A percentile compares a stretch with the other conserved stretches of the same genome.
phyloP scores from a whole-genome alignment of 2,329 filamentous ascomycete genomes.

The Emmonsiellopsis sp. region DNA sequence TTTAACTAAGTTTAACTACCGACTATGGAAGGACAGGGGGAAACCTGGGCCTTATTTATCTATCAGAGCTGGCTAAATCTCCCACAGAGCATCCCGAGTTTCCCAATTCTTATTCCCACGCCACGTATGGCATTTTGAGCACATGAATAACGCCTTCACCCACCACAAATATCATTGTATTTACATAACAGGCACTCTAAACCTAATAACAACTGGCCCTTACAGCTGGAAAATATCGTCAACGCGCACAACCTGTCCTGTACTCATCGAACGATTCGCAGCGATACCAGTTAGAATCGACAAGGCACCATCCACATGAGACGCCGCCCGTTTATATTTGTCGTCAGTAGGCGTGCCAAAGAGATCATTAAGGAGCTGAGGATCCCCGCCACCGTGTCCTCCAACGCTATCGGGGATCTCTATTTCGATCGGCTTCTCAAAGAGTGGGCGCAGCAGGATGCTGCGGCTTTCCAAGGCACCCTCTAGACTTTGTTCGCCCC shows the following conservation, averaged over 20 bases:
- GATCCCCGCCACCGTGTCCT: slow-evolving; percentile 53
- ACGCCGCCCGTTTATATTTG: slow-evolving; percentile 46
- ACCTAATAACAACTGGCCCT: too few species aligned
- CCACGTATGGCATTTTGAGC: too few species aligned
- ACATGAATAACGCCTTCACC: too few species aligned
- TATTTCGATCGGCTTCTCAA: slow-evolving; percentile 48
- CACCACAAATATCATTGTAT: too few species aligned
- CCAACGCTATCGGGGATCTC: slow-evolving; percentile 43
- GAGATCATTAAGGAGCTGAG: slow-evolving; percentile 47
- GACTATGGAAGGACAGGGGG: too few species aligned
- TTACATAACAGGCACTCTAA: too few species aligned
- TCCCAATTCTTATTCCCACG: too few species aligned
- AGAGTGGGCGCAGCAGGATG: slow-evolving; percentile 44
- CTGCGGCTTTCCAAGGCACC: slow-evolving; percentile 43
- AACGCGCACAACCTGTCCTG: slow-evolving; percentile 47
- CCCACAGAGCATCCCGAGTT: too few species aligned
- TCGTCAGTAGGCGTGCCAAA: slow-evolving; percentile 47
- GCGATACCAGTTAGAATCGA: slow-evolving; percentile 53
- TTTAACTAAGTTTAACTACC: too few species aligned
- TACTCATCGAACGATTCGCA: slow-evolving; percentile 49
- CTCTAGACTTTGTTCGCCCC: slow-evolving; percentile 47
- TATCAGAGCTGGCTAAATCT: too few species aligned
- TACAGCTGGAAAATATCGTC: slow-evolving; percentile 32
- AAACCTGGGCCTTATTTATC: too few species aligned
- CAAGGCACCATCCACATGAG: slow-evolving; percentile 49